Percentiles rank a stretch among this genome's conserved stretches.
Conservation (phyloP, 805 yeast genomes). For the Ogataea trehalophila region DNA sequence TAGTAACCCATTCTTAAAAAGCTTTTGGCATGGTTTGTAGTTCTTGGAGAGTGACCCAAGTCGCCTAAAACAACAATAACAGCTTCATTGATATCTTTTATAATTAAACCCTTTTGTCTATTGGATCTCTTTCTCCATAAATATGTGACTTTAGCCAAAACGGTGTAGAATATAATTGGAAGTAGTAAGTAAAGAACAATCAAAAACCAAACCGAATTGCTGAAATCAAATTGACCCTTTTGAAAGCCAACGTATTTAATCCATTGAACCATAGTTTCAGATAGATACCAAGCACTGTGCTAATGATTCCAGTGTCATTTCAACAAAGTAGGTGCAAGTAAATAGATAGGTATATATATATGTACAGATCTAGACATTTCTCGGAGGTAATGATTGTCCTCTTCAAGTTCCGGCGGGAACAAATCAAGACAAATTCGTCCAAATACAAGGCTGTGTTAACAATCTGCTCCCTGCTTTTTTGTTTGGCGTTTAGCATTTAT, state of each 20-base stretch:
- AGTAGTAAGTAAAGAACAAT: constrained; percentile 40
- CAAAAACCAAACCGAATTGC: constrained; percentile 40
- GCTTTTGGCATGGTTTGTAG: constrained; percentile 83
- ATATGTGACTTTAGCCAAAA: constrained; percentile 34
- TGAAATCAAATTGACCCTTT: constrained; percentile 22
- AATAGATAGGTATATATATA: too few species aligned
- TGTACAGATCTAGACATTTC: too few species aligned
- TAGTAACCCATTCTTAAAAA: constrained; percentile 63
- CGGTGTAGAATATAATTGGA: constrained; percentile 39
- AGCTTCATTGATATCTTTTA: constrained; percentile 42
- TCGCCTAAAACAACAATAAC: constrained; percentile 87
- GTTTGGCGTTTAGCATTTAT: too few species aligned
- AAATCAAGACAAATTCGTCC: too few species aligned
- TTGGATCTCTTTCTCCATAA: constrained; percentile 12
- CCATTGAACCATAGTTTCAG: constrained; percentile 10
- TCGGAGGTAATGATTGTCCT: too few species aligned
- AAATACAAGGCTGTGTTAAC: too few species aligned
- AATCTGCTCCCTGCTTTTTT: too few species aligned
- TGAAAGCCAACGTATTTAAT: constrained; percentile 22
- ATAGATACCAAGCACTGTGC: background rate
- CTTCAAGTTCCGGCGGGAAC: too few species aligned
- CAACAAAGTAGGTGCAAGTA: too few species aligned
- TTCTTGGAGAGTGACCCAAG: constrained; percentile 91
- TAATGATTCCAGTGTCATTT: too few species aligned
- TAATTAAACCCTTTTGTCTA: constrained; percentile 3